Percentiles rank a stretch among this genome's conserved stretches.
These are phyloP conservation scores for Cercospora beticola DNA, from an alignment of 2,329 filamentous ascomycete genomes.

Conservation along the genomic window DNA sequence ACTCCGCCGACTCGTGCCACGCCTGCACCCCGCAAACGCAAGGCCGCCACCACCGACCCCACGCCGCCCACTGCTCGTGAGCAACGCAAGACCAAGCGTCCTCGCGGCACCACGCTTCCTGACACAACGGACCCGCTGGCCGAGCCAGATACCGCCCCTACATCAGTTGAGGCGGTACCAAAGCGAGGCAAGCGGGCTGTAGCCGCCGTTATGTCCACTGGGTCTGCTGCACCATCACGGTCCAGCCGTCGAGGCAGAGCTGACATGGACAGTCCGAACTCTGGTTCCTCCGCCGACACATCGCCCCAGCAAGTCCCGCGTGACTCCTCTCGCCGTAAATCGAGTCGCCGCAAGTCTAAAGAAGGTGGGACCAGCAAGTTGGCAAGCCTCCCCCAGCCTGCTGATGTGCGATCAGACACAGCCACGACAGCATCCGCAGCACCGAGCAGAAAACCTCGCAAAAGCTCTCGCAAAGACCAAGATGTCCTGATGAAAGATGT, in stretches of 20 bases:
- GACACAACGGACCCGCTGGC: slow-evolving; percentile 40
- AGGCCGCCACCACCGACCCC: slow-evolving; percentile 48
- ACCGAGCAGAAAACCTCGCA: slow-evolving; percentile 36
- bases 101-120: slow-evolving; percentile 45
- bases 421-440: slow-evolving; percentile 30
- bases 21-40: slow-evolving; percentile 72
- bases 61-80: slow-evolving; percentile 50
- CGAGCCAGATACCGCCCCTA: slow-evolving; percentile 40
- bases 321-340: slow-evolving; percentile 69
- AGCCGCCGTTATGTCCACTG: slow-evolving; percentile 68
- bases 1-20: slow-evolving; percentile 51
- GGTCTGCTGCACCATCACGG: slow-evolving; percentile 51
- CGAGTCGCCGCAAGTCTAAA: slow-evolving; percentile 66
- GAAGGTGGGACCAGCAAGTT: slow-evolving; percentile 46
- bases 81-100: slow-evolving; percentile 57
- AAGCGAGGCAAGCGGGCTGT: slow-evolving; percentile 52
- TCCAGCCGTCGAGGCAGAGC: slow-evolving; percentile 18
- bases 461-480: slow-evolving; percentile 35
- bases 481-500: slow-evolving; percentile 39
- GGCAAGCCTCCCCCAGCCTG: not conserved
- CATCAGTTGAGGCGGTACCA: slow-evolving; percentile 46
- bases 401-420: slow-evolving; percentile 25
- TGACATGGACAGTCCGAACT: slow-evolving; percentile 55
- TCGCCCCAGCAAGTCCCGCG: slow-evolving; percentile 56
- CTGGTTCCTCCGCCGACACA: slow-evolving; percentile 63